These are phyloP conservation scores for Nakataea oryzae DNA, from an alignment of 2,329 filamentous ascomycete genomes.

Conservation along the genomic window DNA sequence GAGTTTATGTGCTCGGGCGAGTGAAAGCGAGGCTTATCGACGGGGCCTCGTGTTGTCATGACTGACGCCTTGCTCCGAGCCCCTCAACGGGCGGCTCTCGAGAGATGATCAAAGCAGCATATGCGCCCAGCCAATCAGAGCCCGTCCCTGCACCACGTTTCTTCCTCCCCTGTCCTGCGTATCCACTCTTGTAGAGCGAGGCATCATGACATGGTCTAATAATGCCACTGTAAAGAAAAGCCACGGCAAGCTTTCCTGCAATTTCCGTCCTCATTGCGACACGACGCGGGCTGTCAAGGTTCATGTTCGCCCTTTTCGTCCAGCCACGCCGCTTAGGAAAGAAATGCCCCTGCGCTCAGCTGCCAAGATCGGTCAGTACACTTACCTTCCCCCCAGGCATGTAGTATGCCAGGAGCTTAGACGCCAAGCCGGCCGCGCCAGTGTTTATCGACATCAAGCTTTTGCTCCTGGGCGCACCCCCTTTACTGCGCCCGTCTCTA, in stretches of 20 bases:
- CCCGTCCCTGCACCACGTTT: not conserved
- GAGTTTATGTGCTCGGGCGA: no score
- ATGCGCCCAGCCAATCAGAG: not conserved
- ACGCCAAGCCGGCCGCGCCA: not conserved
- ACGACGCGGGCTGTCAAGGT: no score
- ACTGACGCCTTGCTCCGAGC: no score
- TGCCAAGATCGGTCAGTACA: not conserved
- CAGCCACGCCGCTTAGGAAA: no score
- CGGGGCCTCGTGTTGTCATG: not conserved
- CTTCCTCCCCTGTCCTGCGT: not conserved
- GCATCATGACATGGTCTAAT: not conserved
- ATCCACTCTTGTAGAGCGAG: not conserved
- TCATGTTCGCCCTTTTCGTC: no score
- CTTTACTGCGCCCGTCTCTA: no score
- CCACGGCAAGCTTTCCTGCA: not conserved
- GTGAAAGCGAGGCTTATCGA: no score
- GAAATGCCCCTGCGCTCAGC: not conserved
- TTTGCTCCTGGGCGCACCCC: not conserved
- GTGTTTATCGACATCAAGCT: not conserved
- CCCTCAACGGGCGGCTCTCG: not conserved
- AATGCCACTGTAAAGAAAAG: not conserved
- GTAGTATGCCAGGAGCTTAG: no score
- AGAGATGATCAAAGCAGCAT: not conserved
- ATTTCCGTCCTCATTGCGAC: not conserved
- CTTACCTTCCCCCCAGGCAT: no score